These are phyloP conservation scores for Cinnamomum micranthum DNA, from an alignment of 164 flowering plant genomes.

Conservation along the genomic window DNA sequence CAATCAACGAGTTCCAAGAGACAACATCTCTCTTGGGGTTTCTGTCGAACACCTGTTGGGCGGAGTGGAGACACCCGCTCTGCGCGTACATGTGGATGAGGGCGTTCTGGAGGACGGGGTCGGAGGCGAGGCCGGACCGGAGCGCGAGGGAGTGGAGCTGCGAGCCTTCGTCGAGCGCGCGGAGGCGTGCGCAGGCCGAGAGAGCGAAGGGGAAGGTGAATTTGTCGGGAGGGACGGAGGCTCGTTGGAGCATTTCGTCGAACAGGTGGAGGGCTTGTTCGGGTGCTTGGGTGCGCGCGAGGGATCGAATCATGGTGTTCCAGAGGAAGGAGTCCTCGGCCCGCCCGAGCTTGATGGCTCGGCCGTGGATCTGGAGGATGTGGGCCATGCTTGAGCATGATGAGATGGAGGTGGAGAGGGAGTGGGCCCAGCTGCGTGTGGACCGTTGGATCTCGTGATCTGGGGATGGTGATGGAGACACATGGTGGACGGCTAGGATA, in stretches of 20 bases:
- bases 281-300: background rate
- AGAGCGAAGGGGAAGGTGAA: slow-evolving; percentile 8
- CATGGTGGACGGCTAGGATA: background rate
- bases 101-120: slow-evolving; percentile 3
- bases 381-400: background rate
- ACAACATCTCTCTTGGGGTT: slow-evolving; percentile 2
- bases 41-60: background rate
- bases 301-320: slow-evolving; percentile 2
- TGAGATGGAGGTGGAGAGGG: background rate
- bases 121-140: background rate
- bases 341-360: background rate
- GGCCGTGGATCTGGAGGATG: slow-evolving; percentile 3
- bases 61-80: background rate
- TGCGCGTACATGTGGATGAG: slow-evolving; percentile 7
- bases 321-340: slow-evolving; percentile 7
- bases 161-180: slow-evolving; percentile 1
- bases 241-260: background rate
- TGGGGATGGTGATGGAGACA: background rate
- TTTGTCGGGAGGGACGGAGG: slow-evolving; percentile 6
- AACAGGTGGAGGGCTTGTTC: background rate
- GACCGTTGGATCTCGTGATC: background rate
- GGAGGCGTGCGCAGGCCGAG: slow-evolving; percentile 4
- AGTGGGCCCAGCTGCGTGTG: background rate
- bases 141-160: slow-evolving; percentile 1
- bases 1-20: slow-evolving; percentile 7